Conservation (phyloP, 352 stramenopile species). For the Phytophthora fragariaefolia region DNA sequence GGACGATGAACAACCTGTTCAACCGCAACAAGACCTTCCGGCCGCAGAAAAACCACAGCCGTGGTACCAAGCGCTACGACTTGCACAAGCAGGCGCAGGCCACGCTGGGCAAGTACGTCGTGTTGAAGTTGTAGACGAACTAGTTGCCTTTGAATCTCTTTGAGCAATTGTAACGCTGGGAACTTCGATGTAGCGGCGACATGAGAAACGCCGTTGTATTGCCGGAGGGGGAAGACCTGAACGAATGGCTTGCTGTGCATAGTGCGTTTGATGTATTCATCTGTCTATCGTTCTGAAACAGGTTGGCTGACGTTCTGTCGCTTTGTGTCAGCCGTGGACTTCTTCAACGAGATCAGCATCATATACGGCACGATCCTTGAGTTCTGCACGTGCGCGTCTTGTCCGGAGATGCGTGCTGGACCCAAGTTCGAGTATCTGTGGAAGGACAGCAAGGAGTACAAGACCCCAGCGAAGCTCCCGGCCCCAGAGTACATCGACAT, state of each 20-base stretch:
- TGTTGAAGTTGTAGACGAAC: conserved; percentile 27
- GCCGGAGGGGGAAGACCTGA: conserved; percentile 83
- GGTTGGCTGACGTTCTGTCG: neutral
- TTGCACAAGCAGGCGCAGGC: conserved; percentile 85
- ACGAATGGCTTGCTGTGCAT: conserved; percentile 94
- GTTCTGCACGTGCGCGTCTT: conserved; percentile 75
- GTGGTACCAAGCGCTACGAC: conserved; percentile 85
- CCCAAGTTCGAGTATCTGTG: conserved; percentile 92
- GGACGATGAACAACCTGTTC: conserved; percentile 71
- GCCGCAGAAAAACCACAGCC: conserved; percentile 83
- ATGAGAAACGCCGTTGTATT: conserved; percentile 69
- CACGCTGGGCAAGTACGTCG: conserved; percentile 79
- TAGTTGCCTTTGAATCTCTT: conserved; percentile 9
- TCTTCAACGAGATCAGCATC: conserved; percentile 95
- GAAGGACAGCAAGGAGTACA: conserved; percentile 82
- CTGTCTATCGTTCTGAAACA: neutral
- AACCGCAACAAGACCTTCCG: conserved; percentile 89
- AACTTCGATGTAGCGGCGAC: conserved; percentile 50
- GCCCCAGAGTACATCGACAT: conserved; percentile 93
- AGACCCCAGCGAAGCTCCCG: conserved; percentile 70
- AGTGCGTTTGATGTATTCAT: conserved; percentile 66
- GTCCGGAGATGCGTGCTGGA: conserved; percentile 77
- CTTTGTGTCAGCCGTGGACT: conserved; percentile 83
- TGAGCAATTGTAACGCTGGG: neutral
- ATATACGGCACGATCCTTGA: conserved; percentile 92